These are phyloP conservation scores for Didymella glomerata DNA, from an alignment of 2,329 filamentous ascomycete genomes.

Conservation along the genomic window DNA sequence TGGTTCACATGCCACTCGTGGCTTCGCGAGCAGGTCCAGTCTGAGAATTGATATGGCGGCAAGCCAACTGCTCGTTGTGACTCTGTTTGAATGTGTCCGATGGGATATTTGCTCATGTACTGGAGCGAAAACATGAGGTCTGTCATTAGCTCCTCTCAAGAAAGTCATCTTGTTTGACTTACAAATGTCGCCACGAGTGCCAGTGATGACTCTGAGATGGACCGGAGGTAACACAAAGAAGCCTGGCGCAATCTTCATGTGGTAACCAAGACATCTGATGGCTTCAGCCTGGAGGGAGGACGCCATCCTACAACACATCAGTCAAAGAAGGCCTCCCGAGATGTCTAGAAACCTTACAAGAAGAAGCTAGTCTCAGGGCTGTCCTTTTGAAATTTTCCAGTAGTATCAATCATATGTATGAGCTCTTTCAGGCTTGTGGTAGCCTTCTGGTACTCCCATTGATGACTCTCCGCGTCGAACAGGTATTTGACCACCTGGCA, in stretches of 20 bases:
- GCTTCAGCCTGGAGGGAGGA: conserved; percentile 20
- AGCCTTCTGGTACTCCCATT: conserved; percentile 7
- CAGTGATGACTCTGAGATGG: conserved; percentile 5
- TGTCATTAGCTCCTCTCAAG: not conserved
- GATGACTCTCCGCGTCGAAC: not conserved
- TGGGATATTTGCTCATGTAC: conserved; percentile 5
- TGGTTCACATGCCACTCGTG: conserved; percentile 13
- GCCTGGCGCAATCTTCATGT: conserved; percentile 18
- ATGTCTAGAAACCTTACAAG: conserved; percentile 3
- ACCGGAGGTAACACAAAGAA: conserved; percentile 17
- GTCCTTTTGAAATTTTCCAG: too few species aligned
- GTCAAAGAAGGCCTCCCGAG: not conserved
- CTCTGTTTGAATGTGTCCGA: not conserved
- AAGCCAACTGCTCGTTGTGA: not conserved
- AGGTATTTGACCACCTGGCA: conserved; percentile 10
- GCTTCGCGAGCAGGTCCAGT: not conserved
- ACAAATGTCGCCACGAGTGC: not conserved
- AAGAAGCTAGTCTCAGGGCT: not conserved
- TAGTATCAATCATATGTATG: conserved; percentile 1
- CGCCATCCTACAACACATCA: conserved; percentile 9
- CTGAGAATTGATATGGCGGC: not conserved
- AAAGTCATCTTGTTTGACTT: not conserved
- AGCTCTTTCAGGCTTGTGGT: not conserved
- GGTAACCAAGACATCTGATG: conserved; percentile 16
- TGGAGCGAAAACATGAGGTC: conserved; percentile 7